phyloP scores from a whole-genome alignment of 177 flowering plant genomes.

The Telopea speciosissima region DNA sequence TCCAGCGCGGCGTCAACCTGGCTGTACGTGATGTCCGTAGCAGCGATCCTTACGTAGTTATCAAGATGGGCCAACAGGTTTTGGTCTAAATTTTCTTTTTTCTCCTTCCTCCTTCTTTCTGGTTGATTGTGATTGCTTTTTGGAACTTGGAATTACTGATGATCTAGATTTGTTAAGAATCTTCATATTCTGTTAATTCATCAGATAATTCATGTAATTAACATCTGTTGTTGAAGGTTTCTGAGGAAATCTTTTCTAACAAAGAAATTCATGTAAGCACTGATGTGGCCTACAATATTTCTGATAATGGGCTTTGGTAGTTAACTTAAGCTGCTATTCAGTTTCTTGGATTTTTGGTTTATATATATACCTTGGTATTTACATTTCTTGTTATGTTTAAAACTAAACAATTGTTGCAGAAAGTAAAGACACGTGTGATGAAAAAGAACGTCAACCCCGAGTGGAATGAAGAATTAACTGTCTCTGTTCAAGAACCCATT shows the following conservation, averaged over 20 bases:
- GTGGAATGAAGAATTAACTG: conserved; percentile 69
- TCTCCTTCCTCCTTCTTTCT: background rate
- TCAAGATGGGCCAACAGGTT: conserved; percentile 59
- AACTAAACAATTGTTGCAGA: conserved; percentile 29
- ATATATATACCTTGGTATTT: background rate
- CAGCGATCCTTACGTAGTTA: conserved; percentile 68
- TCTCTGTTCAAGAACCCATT: conserved; percentile 35
- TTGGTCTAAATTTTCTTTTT: background rate
- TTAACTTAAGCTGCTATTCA: background rate
- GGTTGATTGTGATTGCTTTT: too few species aligned
- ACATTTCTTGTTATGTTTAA: background rate
- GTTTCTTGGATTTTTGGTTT: background rate
- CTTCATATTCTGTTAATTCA: background rate
- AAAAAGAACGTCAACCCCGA: conserved; percentile 47
- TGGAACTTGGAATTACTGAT: too few species aligned
- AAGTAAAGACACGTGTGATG: conserved; percentile 60
- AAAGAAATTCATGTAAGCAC: too few species aligned
- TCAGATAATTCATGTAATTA: too few species aligned
- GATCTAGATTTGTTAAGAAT: too few species aligned
- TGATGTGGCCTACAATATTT: too few species aligned
- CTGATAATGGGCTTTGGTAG: background rate
- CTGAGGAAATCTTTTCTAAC: too few species aligned
- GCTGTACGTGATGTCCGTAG: conserved; percentile 52
- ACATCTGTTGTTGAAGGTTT: too few species aligned
- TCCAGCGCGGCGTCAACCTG: conserved; percentile 50